Conservation (phyloP, 164 flowering plant species). For the Aristolochia contorta region DNA sequence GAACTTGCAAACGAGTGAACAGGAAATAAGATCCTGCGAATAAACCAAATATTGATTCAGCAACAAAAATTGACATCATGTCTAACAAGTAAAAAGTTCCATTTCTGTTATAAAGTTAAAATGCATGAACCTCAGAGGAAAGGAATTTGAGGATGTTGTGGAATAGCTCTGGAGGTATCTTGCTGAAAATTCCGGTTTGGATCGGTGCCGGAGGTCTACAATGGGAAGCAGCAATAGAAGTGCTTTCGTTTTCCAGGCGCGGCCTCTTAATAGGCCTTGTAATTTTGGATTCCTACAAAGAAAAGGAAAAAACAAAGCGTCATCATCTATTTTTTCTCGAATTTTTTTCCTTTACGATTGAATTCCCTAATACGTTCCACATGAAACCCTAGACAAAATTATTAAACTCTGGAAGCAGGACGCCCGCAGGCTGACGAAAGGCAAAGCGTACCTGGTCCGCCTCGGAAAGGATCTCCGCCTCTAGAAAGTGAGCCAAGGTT, state of each 20-base stretch:
- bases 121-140: slow-evolving; percentile 65
- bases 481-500: slow-evolving; percentile 52
- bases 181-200: slow-evolving; percentile 54
- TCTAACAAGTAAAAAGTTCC: neutral
- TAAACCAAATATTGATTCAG: neutral
- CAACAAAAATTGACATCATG: neutral
- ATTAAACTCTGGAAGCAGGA: no score
- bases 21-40: slow-evolving; percentile 79
- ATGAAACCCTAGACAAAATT: neutral
- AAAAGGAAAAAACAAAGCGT: no score
- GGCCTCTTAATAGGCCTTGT: slow-evolving; percentile 25
- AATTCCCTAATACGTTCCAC: neutral
- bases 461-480: slow-evolving; percentile 55
- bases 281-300: slow-evolving; percentile 11
- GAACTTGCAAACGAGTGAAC: slow-evolving; percentile 72
- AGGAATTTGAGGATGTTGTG: slow-evolving; percentile 80
- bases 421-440: neutral
- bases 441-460: slow-evolving; percentile 26
- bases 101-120: no score
- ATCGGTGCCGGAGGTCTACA: slow-evolving; percentile 21
- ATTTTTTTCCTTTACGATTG: neutral
- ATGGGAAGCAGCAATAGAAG: neutral
- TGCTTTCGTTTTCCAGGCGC: slow-evolving; percentile 14
- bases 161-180: slow-evolving; percentile 72
- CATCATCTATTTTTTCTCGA: no score